phyloP scores from a whole-genome alignment of 2,329 filamentous ascomycete species.

The Neopestalotiopsis sp. region DNA sequence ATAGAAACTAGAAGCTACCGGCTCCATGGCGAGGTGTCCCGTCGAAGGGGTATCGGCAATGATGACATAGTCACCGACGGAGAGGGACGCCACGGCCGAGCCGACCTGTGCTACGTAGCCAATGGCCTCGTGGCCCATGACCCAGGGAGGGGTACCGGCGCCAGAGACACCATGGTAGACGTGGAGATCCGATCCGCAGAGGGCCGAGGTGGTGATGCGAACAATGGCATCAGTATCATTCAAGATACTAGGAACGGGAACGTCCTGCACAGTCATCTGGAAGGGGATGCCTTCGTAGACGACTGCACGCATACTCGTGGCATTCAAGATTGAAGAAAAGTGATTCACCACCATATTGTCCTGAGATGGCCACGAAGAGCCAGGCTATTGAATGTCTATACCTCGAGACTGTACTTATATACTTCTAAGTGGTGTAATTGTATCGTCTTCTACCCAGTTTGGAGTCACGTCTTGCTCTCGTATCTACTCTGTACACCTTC shows the following conservation, averaged over 20 bases:
- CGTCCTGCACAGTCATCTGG: slow-evolving; percentile 23
- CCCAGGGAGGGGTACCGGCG: slow-evolving; percentile 70
- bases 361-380: no score
- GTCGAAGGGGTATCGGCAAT: slow-evolving; percentile 57
- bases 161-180: slow-evolving; percentile 75
- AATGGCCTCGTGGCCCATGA: slow-evolving; percentile 87
- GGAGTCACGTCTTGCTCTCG: no score
- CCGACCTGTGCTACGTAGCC: slow-evolving; percentile 75
- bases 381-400: no score
- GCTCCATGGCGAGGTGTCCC: slow-evolving; percentile 38
- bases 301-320: slow-evolving; percentile 11
- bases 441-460: no score
- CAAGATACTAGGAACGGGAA: slow-evolving; percentile 24
- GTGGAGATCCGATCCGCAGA: slow-evolving; percentile 75
- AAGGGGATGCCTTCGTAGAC: slow-evolving; percentile 22
- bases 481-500: no score
- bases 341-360: no score
- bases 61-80: slow-evolving; percentile 79
- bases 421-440: no score
- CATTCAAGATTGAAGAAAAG: no score
- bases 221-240: slow-evolving; percentile 40
- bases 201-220: slow-evolving; percentile 38
- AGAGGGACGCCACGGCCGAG: slow-evolving; percentile 68
- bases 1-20: background rate
- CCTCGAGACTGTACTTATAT: no score